phyloP scores from a whole-genome alignment of 352 stramenopile genomes.

The Pythium insidiosum region DNA sequence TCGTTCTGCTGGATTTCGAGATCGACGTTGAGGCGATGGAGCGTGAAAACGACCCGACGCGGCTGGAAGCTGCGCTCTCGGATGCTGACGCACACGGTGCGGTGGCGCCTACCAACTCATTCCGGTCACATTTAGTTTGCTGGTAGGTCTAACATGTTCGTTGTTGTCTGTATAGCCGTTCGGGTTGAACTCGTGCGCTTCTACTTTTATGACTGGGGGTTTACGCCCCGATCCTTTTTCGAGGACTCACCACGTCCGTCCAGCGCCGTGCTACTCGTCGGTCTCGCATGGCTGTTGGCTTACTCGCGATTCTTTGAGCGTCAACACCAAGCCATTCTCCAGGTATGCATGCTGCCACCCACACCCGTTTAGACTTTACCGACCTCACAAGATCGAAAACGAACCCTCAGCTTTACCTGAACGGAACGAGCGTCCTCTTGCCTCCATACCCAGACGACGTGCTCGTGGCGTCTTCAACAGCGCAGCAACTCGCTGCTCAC shows the following conservation, averaged over 20 bases:
- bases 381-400: too few species aligned
- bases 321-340: constrained; percentile 29
- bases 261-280: constrained; percentile 38
- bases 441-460: constrained; percentile 36
- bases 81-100: constrained; percentile 20
- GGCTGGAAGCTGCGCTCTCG: constrained; percentile 13
- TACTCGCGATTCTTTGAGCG: constrained; percentile 41
- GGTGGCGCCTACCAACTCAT: too few species aligned
- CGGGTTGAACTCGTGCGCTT: constrained; percentile 34
- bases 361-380: too few species aligned
- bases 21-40: constrained; percentile 33
- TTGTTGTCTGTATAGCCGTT: too few species aligned
- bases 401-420: constrained; percentile 14
- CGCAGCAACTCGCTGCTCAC: too few species aligned
- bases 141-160: too few species aligned
- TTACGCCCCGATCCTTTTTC: constrained; percentile 42
- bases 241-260: constrained; percentile 2
- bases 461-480: too few species aligned
- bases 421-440: neutral
- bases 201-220: constrained; percentile 67
- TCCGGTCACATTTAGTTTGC: too few species aligned
- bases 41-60: constrained; percentile 9
- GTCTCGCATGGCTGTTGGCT: constrained; percentile 40
- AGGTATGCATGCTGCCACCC: too few species aligned
- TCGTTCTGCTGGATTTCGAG: constrained; percentile 51